Base-by-base conservation (phyloP, 305 asterid genomes). In the Fraxinus albicans region DNA sequence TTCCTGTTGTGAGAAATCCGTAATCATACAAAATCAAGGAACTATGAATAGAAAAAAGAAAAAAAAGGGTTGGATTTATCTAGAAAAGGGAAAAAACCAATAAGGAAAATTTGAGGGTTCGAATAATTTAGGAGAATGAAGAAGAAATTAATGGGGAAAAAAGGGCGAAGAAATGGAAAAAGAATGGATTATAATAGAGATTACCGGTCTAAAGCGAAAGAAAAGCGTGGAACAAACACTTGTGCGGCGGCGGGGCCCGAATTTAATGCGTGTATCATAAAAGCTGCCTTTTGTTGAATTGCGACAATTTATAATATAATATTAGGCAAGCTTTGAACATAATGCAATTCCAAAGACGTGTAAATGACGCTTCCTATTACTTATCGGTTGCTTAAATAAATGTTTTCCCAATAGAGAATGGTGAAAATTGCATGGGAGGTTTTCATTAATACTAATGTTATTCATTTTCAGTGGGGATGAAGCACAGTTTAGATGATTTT, bases 261-360 rank as follows among this genome's bases (percentile, higher is more conserved):
- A 69, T 25, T 29, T 69, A 27, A 69, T 69, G 75, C 38, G 38
- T 4, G 1, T 69, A 69, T 69, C 38, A 69, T 69, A 15, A 69
- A 92, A 89, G 78, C 90, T 90, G 87, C 72, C 13, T 60, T 60
- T 60, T 21, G 72, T 60, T 23, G 73, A 63, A 63, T 63, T 23
- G 63, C 55, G n/a, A 10, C 17, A 44, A 12, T 42, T 42, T 9
- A 38, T 7, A 5, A 35, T 42, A 42, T 42, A 44, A 44, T 44
- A 44, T 44, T 44, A 42, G 55, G 23, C 63, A 53, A 53, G 19
- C 63, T 53, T 53, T 17, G 19, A 53, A 53, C 63, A 53, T 15
- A 17, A 17, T 53, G 8, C 63, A 53, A 23, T 63, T 63, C 73
- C 73, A 23, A 63, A 63, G 72, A 63, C 6, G 65, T 15, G 67